Conservation (phyloP, 345 rosid species). For the Trapa bicornis region DNA sequence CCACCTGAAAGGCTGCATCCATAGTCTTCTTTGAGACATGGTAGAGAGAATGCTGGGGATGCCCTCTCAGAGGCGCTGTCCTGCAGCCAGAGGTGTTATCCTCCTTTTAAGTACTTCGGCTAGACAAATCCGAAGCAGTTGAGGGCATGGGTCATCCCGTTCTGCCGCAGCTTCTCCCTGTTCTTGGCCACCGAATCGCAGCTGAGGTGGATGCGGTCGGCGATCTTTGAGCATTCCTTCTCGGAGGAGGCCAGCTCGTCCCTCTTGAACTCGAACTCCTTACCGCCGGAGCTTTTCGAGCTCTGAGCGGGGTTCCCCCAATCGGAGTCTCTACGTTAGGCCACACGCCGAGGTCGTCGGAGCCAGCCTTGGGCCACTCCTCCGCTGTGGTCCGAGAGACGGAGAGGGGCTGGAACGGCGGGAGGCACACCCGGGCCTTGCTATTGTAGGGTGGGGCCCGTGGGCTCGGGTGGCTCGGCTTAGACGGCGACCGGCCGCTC, state of each 20-base stretch:
- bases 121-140: slow-evolving; percentile 69
- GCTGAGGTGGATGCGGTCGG: slow-evolving; percentile 48
- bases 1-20: slow-evolving; percentile 51
- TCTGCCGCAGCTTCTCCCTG: slow-evolving; percentile 39
- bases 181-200: slow-evolving; percentile 68
- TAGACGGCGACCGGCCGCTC: slow-evolving; percentile 44
- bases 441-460: slow-evolving; percentile 23
- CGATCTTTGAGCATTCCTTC: slow-evolving; percentile 65
- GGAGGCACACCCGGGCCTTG: slow-evolving; percentile 40
- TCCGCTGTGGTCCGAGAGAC: slow-evolving; percentile 36
- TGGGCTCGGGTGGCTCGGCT: slow-evolving; percentile 18
- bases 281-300: slow-evolving; percentile 6
- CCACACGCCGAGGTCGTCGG: slow-evolving; percentile 75
- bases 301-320: slow-evolving; percentile 23
- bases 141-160: slow-evolving; percentile 62
- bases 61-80: no score
- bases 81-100: slow-evolving; percentile 57
- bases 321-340: slow-evolving; percentile 58
- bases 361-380: slow-evolving; percentile 67
- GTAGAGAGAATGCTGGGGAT: slow-evolving; percentile 58
- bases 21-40: slow-evolving; percentile 47
- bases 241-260: slow-evolving; percentile 61
- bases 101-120: slow-evolving; percentile 56
- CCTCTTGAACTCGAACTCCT: slow-evolving; percentile 48
- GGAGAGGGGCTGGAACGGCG: slow-evolving; percentile 50